These are phyloP conservation scores for Decorospora gaudefroyi DNA, from an alignment of 2,329 filamentous ascomycete genomes.

Conservation along the genomic window DNA sequence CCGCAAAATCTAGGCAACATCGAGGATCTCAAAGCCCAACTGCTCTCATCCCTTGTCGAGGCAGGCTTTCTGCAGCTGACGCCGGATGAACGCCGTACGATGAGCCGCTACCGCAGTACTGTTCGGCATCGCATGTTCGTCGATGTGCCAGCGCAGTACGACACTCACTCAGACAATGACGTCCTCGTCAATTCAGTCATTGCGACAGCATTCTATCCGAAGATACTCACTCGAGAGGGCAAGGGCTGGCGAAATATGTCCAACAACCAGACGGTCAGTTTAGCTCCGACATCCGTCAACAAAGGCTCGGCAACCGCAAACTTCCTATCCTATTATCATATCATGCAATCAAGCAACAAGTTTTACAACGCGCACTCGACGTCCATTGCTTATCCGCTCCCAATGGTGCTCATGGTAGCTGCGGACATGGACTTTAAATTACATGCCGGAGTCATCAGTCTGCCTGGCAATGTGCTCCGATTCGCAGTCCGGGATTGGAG, in stretches of 20 bases:
- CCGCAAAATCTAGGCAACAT: constrained; percentile 88
- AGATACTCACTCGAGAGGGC: constrained; percentile 79
- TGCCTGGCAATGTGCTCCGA: constrained; percentile 84
- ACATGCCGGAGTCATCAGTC: constrained; percentile 81
- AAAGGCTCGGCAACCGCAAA: constrained; percentile 64
- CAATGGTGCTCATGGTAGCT: constrained; percentile 73
- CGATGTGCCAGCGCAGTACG: constrained; percentile 74
- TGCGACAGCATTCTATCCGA: constrained; percentile 94
- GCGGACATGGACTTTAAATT: constrained; percentile 84
- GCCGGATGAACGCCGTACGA: constrained; percentile 68
- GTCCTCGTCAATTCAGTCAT: constrained; percentile 78
- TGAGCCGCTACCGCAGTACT: constrained; percentile 71
- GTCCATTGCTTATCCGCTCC: constrained; percentile 77
- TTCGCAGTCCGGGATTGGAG: constrained; percentile 90
- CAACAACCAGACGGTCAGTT: constrained; percentile 86
- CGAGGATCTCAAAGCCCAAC: constrained; percentile 91
- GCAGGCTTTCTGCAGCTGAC: constrained; percentile 80
- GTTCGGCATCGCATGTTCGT: constrained; percentile 76
- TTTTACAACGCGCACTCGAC: constrained; percentile 79
- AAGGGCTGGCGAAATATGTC: constrained; percentile 89
- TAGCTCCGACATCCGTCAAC: constrained; percentile 90
- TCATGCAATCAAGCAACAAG: constrained; percentile 86
- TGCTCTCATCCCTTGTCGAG: constrained; percentile 82
- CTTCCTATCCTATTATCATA: constrained; percentile 94
- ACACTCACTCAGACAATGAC: constrained; percentile 79